Base-by-base conservation (phyloP, 768 basidiomycete species). In the Lanmaoa pseudosensibilis region DNA sequence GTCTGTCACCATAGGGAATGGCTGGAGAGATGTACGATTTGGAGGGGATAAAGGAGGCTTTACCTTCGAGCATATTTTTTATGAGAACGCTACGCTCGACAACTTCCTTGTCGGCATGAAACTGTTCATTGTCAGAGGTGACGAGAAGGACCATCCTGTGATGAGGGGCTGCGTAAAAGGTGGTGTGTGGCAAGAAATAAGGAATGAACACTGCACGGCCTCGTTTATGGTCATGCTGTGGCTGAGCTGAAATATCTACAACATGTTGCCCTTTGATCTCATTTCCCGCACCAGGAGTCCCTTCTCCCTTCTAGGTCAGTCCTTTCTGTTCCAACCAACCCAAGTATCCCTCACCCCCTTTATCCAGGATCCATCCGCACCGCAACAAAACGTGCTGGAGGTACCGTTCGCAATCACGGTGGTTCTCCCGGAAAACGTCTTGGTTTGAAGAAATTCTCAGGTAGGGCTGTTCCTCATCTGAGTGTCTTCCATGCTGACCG, bases 51-150 rank as follows among this genome's bases (percentile, higher is more conserved):
- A 58, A 49, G 54, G 37, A 50, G 55, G 55, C 38, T 8, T 65
- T 55, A 92, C 97, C 97, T 77, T 98, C 97, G 51, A 98, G 89
- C 97, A 99, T 98, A 81, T 97, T 96, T 82, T 96, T 97, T 76
- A 99, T 97, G 66, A 99, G 84, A 11, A 96, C 94, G 60, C 86
- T 89, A 73, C 97, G 91, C 78, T 95, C 92, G 54, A 93, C 93
- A 54, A 99, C 92, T 54, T 94, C 91, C 75, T 88, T 92, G 71
- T 98, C 94, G 61, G 95, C 90, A 50, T 83, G 81, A 78, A 96
- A 99, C 60, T 88, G 85, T 75, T 98, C 97, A 64, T 92, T 94
- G 74, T 99, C 97, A 45, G 96, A 98, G 38, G 93, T 95, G 70
- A 87, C 84, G 76, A 95, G 89, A 65, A 86, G 83, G 70, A 93